phyloP scores from a whole-genome alignment of 257 asterid genomes.

The Osmanthus fragrans region DNA sequence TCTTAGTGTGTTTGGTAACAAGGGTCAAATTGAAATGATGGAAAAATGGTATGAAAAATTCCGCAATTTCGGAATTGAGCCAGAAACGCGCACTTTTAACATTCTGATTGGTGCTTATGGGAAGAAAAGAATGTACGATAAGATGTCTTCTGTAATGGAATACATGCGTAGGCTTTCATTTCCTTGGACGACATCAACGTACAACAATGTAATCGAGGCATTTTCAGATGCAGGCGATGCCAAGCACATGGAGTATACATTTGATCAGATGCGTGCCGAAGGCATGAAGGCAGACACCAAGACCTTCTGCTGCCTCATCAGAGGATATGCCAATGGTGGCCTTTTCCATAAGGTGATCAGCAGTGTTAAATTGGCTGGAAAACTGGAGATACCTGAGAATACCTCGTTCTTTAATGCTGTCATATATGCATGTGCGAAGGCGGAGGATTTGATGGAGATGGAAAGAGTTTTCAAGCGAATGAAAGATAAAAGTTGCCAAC shows the following conservation, averaged over 20 bases:
- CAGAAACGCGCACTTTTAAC: constrained; percentile 78
- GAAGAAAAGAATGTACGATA: constrained; percentile 79
- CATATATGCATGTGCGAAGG: constrained; percentile 76
- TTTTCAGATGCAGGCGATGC: constrained; percentile 86
- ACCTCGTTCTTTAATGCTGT: constrained; percentile 82
- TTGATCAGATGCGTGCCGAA: constrained; percentile 83
- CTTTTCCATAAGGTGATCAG: constrained; percentile 80
- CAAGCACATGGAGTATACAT: constrained; percentile 76
- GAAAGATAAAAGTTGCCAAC: constrained; percentile 69
- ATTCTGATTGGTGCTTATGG: constrained; percentile 93
- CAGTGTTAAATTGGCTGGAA: constrained; percentile 72
- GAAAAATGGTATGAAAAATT: constrained; percentile 93
- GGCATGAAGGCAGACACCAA: constrained; percentile 80
- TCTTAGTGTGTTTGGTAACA: constrained; percentile 75
- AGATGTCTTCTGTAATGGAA: constrained; percentile 96
- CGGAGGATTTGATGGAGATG: constrained; percentile 90
- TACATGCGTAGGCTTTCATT: constrained; percentile 89
- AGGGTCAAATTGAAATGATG: constrained; percentile 84
- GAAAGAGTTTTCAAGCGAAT: constrained; percentile 81
- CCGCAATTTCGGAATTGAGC: constrained; percentile 77
- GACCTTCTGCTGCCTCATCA: constrained; percentile 80
- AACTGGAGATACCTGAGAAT: constrained; percentile 79
- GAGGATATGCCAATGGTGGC: constrained; percentile 86
- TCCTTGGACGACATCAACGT: constrained; percentile 94
- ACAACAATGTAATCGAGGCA: constrained; percentile 89